Evolutionary conservation across 495 filamentous ascomycete genomes (phyloP).

Genomic region (Massariosphaeria phaeospora): DNA sequence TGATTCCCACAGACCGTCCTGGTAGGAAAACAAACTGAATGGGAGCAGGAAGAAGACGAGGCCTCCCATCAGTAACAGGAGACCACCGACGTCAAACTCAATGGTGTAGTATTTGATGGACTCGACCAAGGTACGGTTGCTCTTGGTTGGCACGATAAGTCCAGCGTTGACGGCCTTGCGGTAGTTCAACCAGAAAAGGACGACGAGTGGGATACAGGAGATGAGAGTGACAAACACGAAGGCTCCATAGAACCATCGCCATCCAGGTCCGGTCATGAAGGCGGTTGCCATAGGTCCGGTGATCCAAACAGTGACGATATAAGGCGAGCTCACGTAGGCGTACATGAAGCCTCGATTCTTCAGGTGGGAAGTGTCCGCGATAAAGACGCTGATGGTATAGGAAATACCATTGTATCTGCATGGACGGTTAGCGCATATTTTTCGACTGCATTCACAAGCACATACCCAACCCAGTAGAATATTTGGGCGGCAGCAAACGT

Average conservation of each 20-base stretch:
- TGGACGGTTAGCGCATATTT: not conserved
- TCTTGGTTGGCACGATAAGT: constrained; percentile 43
- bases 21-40: constrained; percentile 50
- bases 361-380: constrained; percentile 33
- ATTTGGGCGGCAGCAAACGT: constrained; percentile 48
- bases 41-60: constrained; percentile 61
- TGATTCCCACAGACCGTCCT: constrained; percentile 47
- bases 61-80: constrained; percentile 53
- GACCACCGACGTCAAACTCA: constrained; percentile 60
- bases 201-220: constrained; percentile 25
- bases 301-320: constrained; percentile 29
- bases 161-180: constrained; percentile 40
- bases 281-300: constrained; percentile 19
- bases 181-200: constrained; percentile 28
- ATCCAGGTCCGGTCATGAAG: constrained; percentile 27
- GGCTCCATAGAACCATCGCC: constrained; percentile 36
- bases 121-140: constrained; percentile 47
- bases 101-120: constrained; percentile 52
- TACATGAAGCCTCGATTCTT: constrained; percentile 31
- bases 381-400: constrained; percentile 27
- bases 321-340: constrained; percentile 29
- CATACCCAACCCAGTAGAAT: constrained; percentile 51
- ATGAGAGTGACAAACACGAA: constrained; percentile 34
- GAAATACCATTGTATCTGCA: constrained; percentile 25
- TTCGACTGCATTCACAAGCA: not conserved